Evolutionary conservation across 768 basidiomycete genomes (phyloP).

Genomic region (Leccinum rimulosum): DNA sequence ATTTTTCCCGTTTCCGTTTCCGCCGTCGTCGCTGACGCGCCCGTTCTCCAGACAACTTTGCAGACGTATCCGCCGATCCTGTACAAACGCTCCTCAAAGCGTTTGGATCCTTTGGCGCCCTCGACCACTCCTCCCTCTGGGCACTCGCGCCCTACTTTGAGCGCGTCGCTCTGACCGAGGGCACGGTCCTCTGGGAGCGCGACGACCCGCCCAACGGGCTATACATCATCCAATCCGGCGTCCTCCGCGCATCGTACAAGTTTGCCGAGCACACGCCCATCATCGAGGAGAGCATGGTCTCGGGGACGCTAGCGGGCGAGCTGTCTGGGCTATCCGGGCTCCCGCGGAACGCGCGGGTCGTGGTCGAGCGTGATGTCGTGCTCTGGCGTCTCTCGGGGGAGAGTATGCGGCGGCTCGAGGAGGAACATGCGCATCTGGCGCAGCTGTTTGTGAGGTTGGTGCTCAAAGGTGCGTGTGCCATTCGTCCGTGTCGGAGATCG

Average conservation of each 20-base stretch:
- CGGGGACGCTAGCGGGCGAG: conserved; percentile 91
- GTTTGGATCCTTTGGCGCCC: conserved; percentile 69
- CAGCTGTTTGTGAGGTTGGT: conserved; percentile 63
- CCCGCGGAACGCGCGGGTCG: conserved; percentile 80
- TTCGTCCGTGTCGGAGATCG: neutral
- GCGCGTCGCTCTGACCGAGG: conserved; percentile 53
- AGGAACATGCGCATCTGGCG: conserved; percentile 66
- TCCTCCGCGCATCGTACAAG: conserved; percentile 78
- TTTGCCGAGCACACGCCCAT: conserved; percentile 66
- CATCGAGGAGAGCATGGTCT: conserved; percentile 90
- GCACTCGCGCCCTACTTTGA: conserved; percentile 73
- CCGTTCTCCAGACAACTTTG: conserved; percentile 16
- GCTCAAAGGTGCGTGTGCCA: conserved; percentile 63
- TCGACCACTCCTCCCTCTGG: conserved; percentile 54
- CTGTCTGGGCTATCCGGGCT: conserved; percentile 78
- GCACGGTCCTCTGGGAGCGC: conserved; percentile 69
- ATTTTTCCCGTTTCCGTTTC: neutral
- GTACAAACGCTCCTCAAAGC: conserved; percentile 73
- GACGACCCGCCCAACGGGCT: conserved; percentile 78
- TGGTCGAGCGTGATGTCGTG: conserved; percentile 73
- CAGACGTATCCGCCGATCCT: conserved; percentile 52
- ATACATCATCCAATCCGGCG: conserved; percentile 86
- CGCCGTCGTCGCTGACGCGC: neutral
- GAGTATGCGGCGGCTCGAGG: conserved; percentile 60
- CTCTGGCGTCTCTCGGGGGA: conserved; percentile 76